phyloP scores from a whole-genome alignment of 257 asterid genomes.

The Plantago major region DNA sequence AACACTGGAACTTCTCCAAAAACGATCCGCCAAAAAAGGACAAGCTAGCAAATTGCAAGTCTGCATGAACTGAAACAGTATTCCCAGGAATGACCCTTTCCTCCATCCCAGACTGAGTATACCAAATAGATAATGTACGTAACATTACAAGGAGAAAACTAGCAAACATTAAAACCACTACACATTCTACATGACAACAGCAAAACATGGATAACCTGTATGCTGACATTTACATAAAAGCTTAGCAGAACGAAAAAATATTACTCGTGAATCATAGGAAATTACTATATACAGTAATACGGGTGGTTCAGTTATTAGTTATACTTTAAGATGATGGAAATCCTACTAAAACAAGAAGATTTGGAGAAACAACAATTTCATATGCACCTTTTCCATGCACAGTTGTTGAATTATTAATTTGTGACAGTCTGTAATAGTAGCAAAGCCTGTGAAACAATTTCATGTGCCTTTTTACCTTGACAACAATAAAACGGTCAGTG shows the following conservation, averaged over 20 bases:
- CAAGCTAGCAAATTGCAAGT: constrained; percentile 74
- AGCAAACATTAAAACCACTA: not conserved
- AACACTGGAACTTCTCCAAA: constrained; percentile 52
- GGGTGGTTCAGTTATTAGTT: too few relatives aligned
- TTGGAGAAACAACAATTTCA: too few relatives aligned
- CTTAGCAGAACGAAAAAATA: too few relatives aligned
- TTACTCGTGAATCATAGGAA: too few relatives aligned
- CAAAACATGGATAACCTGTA: not conserved
- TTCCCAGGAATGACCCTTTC: constrained; percentile 80
- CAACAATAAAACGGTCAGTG: constrained; percentile 78
- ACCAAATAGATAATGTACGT: not conserved
- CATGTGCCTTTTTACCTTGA: constrained; percentile 67
- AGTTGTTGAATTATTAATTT: too few relatives aligned
- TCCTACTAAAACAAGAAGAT: too few relatives aligned
- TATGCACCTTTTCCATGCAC: too few relatives aligned
- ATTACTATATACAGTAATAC: too few relatives aligned
- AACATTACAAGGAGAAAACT: not conserved
- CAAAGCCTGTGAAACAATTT: too few relatives aligned
- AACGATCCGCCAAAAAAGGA: constrained; percentile 48
- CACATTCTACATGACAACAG: not conserved
- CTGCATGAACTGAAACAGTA: constrained; percentile 75
- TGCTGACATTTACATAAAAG: not conserved
- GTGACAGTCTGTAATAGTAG: too few relatives aligned
- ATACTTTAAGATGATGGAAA: too few relatives aligned
- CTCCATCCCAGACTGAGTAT: constrained; percentile 60